A percentile compares a stretch with the other conserved stretches of the same genome.
Evolutionary conservation across 2,329 filamentous ascomycete species (phyloP).

Genomic region (Nothopassalora personata): DNA sequence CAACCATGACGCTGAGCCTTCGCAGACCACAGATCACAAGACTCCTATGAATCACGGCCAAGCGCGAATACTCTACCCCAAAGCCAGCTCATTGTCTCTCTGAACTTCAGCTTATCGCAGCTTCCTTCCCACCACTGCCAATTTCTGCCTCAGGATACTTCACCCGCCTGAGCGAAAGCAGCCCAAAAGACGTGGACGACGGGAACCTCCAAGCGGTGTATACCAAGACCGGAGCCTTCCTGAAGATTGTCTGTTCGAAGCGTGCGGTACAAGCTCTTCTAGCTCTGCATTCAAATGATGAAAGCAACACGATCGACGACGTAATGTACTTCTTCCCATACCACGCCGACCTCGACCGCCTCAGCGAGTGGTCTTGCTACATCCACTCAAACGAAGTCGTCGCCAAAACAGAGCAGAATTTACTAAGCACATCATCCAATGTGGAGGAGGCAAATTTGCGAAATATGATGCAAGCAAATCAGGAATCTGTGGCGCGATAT

Average conservation of each 20-base stretch:
- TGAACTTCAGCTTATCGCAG: background rate
- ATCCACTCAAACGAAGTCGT: constrained; percentile 2
- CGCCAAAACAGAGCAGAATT: constrained; percentile 7
- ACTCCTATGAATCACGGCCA: background rate
- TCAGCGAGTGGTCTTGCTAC: constrained; percentile 10
- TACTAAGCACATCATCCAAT: constrained; percentile 3
- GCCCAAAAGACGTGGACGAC: constrained; percentile 7
- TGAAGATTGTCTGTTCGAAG: constrained; percentile 6
- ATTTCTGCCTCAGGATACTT: background rate
- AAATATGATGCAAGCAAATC: constrained; percentile 1
- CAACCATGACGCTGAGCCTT: background rate
- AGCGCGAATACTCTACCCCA: background rate
- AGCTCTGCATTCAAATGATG: background rate
- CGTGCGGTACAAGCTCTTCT: constrained; percentile 6
- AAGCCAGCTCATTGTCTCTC: too few species aligned
- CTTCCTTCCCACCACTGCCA: background rate
- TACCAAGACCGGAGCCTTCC: constrained; percentile 1
- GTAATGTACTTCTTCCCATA: constrained; percentile 8
- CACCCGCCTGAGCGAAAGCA: constrained; percentile 6
- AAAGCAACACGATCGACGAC: background rate
- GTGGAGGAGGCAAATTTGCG: background rate
- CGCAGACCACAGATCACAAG: background rate
- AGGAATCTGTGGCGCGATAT: background rate
- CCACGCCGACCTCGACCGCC: constrained; percentile 2
- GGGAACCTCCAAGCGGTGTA: background rate